Conservation (phyloP, 2,329 filamentous ascomycete species). For the Calycina marina region DNA sequence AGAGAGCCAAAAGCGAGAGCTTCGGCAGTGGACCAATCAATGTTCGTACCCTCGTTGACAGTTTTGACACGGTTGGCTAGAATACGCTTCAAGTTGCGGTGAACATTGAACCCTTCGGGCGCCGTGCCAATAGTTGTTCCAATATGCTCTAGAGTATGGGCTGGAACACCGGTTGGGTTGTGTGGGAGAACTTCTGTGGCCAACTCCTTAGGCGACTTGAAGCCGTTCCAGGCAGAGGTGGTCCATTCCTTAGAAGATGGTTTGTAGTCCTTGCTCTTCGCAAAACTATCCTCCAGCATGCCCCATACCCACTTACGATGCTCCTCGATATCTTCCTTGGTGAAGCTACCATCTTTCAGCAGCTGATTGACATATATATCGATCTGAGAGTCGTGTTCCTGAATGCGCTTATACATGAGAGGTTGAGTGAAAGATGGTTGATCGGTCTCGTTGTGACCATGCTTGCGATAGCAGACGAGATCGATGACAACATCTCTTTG, state of each 20-base stretch:
- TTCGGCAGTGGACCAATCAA: constrained; percentile 96
- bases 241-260: constrained; percentile 96
- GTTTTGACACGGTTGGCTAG: constrained; percentile 80
- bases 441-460: constrained; percentile 98
- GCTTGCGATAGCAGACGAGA: constrained; percentile 96
- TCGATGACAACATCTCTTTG: constrained; percentile 97
- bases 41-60: constrained; percentile 79
- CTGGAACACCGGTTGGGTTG: constrained; percentile 67
- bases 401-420: constrained; percentile 97
- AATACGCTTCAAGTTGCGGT: constrained; percentile 96
- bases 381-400: constrained; percentile 68
- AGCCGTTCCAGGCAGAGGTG: constrained; percentile 96
- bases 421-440: constrained; percentile 99
- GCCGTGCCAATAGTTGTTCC: constrained; percentile 62
- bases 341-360: constrained; percentile 83
- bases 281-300: constrained; percentile 96
- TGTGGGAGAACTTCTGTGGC: constrained; percentile 89
- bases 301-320: constrained; percentile 99
- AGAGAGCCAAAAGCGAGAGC: constrained; percentile 88
- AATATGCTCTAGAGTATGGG: constrained; percentile 63
- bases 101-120: constrained; percentile 76
- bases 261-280: constrained; percentile 94
- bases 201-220: constrained; percentile 97
- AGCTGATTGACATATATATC: constrained; percentile 88
- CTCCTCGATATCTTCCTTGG: constrained; percentile 93